Conservation (phyloP, 2,329 filamentous ascomycete genomes). For the Aureobasidium subglaciale region DNA sequence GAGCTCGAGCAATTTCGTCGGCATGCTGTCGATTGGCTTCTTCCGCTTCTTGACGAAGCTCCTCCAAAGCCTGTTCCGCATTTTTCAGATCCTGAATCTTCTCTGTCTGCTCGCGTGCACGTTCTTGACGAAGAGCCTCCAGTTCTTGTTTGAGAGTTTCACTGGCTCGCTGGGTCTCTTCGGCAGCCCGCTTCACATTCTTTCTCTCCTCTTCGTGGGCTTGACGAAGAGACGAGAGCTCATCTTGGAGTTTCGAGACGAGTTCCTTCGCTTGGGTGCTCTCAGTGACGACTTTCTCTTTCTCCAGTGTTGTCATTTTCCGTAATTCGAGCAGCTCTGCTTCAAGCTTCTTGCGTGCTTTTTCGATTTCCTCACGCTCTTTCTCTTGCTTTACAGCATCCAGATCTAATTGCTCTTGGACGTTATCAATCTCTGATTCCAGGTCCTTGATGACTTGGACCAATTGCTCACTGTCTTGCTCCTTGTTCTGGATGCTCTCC, state of each 20-base stretch:
- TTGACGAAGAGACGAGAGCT: slow-evolving; percentile 6
- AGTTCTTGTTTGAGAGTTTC: slow-evolving; percentile 13
- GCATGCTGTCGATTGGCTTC: slow-evolving; percentile 1
- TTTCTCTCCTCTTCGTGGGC: slow-evolving; percentile 1
- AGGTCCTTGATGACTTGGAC: slow-evolving; percentile 27
- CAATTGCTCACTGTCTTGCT: slow-evolving; percentile 26
- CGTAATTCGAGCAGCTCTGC: neutral
- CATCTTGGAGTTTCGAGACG: slow-evolving; percentile 14
- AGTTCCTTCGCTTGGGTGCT: slow-evolving; percentile 5
- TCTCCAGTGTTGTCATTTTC: slow-evolving; percentile 8
- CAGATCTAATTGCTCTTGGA: slow-evolving; percentile 22
- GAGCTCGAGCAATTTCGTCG: neutral
- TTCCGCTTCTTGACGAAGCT: neutral
- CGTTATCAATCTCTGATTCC: slow-evolving; percentile 29
- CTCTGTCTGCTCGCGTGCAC: slow-evolving; percentile 1
- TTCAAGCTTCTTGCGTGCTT: slow-evolving; percentile 8
- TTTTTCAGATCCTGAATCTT: neutral
- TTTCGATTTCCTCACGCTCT: slow-evolving; percentile 16
- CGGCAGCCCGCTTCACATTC: neutral
- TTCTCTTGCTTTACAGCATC: slow-evolving; percentile 15
- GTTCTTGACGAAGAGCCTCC: neutral
- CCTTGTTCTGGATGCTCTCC: slow-evolving; percentile 25
- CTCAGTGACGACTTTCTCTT: slow-evolving; percentile 9
- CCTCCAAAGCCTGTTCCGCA: neutral
- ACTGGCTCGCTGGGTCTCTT: slow-evolving; percentile 14